Evolutionary conservation across 2,329 filamentous ascomycete genomes (phyloP).

Genomic region (Colletotrichum eleusines): DNA sequence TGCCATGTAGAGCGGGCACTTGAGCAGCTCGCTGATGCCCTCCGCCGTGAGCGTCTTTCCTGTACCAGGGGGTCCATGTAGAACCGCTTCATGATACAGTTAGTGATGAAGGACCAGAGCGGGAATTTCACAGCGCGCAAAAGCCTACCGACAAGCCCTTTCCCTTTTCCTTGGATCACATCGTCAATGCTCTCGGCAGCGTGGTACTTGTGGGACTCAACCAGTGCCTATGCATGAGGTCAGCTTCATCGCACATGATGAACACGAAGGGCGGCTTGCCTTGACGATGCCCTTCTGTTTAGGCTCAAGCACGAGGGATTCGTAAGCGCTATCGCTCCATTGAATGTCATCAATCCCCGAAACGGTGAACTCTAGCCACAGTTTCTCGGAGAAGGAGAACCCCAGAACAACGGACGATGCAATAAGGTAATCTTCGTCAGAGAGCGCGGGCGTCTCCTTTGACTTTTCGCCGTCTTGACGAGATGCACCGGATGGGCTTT

Average conservation of each 20-base stretch:
- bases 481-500: constrained; percentile 43
- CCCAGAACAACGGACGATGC: constrained; percentile 87
- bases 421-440: constrained; percentile 85
- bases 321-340: constrained; percentile 87
- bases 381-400: constrained; percentile 88
- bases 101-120: not conserved
- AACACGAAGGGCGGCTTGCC: constrained; percentile 17
- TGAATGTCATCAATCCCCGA: constrained; percentile 83
- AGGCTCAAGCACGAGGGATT: constrained; percentile 78
- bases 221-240: constrained; percentile 67
- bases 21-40: constrained; percentile 35
- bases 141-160: constrained; percentile 76
- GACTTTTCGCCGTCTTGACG: constrained; percentile 47
- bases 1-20: constrained; percentile 37
- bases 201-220: constrained; percentile 86
- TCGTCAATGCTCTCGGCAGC: constrained; percentile 86
- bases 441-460: constrained; percentile 67
- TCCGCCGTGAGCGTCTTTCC: constrained; percentile 63
- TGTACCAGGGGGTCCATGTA: constrained; percentile 88
- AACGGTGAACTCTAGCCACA: constrained; percentile 90
- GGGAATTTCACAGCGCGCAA: not conserved
- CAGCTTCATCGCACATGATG: not conserved
- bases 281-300: constrained; percentile 77
- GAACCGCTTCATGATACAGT: constrained; percentile 64
- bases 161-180: constrained; percentile 85